phyloP scores from a whole-genome alignment of 345 rosid species.

The Eucalyptus pauciflora region DNA sequence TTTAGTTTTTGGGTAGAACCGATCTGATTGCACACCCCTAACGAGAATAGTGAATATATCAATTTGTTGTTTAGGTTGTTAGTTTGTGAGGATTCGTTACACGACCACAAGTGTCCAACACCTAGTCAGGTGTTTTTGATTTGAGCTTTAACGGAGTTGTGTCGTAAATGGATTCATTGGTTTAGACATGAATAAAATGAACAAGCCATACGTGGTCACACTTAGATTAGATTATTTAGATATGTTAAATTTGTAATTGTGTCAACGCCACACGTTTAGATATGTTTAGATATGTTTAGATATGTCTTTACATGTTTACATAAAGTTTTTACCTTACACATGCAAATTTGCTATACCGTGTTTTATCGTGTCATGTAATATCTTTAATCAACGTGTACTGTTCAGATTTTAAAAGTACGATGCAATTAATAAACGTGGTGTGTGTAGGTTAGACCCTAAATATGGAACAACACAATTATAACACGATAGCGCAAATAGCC shows the following conservation, averaged over 20 bases:
- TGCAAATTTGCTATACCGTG: not conserved
- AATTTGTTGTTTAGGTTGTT: not conserved
- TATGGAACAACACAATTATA: no score
- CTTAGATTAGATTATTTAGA: not conserved
- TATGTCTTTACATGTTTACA: not conserved
- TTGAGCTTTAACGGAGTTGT: accelerated
- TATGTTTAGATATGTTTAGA: not conserved
- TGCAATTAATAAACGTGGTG: not conserved
- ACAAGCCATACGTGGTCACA: accelerated
- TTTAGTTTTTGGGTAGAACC: not conserved
- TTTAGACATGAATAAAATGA: not conserved
- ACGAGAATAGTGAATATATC: not conserved
- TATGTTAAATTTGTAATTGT: not conserved
- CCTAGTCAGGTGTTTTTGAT: not conserved
- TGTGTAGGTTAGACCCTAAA: not conserved
- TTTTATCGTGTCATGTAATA: not conserved
- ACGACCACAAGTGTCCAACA: not conserved
- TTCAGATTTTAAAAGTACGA: not conserved
- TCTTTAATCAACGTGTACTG: no score
- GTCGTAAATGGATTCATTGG: not conserved
- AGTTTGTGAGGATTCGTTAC: not conserved
- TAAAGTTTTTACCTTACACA: not conserved
- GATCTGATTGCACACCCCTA: accelerated
- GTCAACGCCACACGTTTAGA: not conserved
- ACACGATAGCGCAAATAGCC: not conserved